These are phyloP conservation scores for Prunus padus DNA, from an alignment of 306 rosid species.

Conservation along the genomic window DNA sequence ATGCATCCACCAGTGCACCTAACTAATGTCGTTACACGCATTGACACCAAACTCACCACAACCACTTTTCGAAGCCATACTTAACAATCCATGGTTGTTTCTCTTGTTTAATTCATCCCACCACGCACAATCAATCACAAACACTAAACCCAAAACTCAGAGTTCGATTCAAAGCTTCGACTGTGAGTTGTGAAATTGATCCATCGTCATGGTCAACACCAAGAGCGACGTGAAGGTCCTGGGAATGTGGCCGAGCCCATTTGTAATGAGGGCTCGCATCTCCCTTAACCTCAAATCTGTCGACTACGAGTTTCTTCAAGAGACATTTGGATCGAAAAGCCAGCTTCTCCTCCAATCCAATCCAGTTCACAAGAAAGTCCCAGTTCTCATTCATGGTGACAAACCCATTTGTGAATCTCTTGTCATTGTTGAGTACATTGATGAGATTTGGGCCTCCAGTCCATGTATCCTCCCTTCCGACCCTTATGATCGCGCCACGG, in stretches of 20 bases:
- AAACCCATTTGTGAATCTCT: slow-evolving; percentile 54
- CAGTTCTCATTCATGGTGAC: slow-evolving; percentile 49
- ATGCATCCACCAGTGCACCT: too few species aligned
- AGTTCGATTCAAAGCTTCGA: not conserved
- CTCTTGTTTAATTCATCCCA: not conserved
- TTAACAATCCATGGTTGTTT: not conserved
- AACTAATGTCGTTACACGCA: not conserved
- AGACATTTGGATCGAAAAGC: slow-evolving; percentile 33
- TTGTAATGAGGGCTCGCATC: slow-evolving; percentile 37
- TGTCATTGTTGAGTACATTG: slow-evolving; percentile 53
- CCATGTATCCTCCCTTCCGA: slow-evolving; percentile 51
- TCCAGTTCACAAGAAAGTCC: slow-evolving; percentile 55
- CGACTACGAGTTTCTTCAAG: slow-evolving; percentile 38
- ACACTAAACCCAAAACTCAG: not conserved
- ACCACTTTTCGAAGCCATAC: not conserved
- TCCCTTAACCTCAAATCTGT: slow-evolving; percentile 51
- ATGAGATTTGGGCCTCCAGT: slow-evolving; percentile 46
- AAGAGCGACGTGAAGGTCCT: slow-evolving; percentile 45
- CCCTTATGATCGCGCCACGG: slow-evolving; percentile 49
- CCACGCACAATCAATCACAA: not conserved
- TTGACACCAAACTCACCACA: not conserved
- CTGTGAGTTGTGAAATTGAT: not conserved
- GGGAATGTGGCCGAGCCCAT: slow-evolving; percentile 57
- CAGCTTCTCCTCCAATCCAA: slow-evolving; percentile 54
- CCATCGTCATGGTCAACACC: slow-evolving; percentile 23